Evolutionary conservation across 2,329 filamentous ascomycete genomes (phyloP).

Genomic region (Massarina eburnea): DNA sequence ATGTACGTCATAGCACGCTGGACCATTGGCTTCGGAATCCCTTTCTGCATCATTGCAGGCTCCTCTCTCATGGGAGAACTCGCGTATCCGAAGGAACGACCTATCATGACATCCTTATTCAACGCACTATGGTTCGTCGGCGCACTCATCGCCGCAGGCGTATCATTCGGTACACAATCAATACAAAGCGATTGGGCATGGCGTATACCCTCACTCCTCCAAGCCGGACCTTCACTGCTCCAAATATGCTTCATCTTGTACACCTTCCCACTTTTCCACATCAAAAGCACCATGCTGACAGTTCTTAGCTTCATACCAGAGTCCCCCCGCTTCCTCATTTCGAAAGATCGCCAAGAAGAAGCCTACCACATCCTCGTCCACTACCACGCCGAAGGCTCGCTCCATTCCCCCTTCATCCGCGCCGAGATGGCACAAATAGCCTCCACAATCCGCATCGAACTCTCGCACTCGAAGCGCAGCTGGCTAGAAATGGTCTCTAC

Average conservation of each 20-base stretch:
- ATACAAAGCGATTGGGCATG: slow-evolving; percentile 66
- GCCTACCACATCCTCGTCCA: slow-evolving; percentile 62
- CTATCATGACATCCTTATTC: slow-evolving; percentile 64
- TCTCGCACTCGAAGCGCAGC: slow-evolving; percentile 51
- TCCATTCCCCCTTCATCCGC: slow-evolving; percentile 61
- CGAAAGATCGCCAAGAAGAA: slow-evolving; percentile 63
- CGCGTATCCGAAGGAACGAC: slow-evolving; percentile 67
- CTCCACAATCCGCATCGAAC: slow-evolving; percentile 62
- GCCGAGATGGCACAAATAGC: slow-evolving; percentile 69
- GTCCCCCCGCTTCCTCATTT: slow-evolving; percentile 65
- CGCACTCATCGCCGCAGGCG: slow-evolving; percentile 57
- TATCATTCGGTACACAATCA: slow-evolving; percentile 62
- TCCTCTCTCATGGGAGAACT: slow-evolving; percentile 66
- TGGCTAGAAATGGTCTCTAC: slow-evolving; percentile 64
- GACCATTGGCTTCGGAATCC: slow-evolving; percentile 67
- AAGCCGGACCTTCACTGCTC: slow-evolving; percentile 62
- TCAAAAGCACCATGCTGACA: slow-evolving; percentile 1
- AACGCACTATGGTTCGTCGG: slow-evolving; percentile 68
- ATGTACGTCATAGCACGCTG: slow-evolving; percentile 63
- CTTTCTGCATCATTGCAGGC: slow-evolving; percentile 63
- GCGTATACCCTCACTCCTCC: slow-evolving; percentile 66
- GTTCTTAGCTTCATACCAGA: slow-evolving; percentile 54
- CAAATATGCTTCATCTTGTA: slow-evolving; percentile 65
- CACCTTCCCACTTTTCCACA: not conserved
- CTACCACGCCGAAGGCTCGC: slow-evolving; percentile 64